A percentile compares a stretch with the other conserved stretches of the same genome.
These are phyloP conservation scores for Anastatica hierochuntica DNA, from an alignment of 345 rosid genomes.

Conservation along the genomic window DNA sequence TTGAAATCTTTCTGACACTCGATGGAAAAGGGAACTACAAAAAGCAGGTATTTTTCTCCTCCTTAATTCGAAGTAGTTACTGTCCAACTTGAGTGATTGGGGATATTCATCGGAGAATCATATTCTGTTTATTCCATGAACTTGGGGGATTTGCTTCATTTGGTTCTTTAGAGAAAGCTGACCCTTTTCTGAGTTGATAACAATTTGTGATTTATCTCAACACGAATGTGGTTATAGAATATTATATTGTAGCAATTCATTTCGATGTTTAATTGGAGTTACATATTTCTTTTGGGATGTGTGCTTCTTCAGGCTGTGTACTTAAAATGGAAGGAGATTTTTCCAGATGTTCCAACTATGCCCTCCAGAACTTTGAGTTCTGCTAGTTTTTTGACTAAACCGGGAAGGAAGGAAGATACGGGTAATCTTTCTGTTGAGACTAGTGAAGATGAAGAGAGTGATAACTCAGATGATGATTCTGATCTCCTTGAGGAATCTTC, in stretches of 20 bases:
- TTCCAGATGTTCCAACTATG: slow-evolving; percentile 36
- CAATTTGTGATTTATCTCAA: background rate
- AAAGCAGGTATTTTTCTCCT: slow-evolving; percentile 53
- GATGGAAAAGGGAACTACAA: slow-evolving; percentile 65
- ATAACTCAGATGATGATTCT: slow-evolving; percentile 55
- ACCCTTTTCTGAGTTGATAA: slow-evolving; percentile 3
- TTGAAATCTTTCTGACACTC: slow-evolving; percentile 68
- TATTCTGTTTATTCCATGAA: too few species aligned
- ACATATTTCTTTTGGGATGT: background rate
- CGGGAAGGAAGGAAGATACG: slow-evolving; percentile 45
- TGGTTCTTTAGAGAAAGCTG: background rate
- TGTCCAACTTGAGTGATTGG: background rate
- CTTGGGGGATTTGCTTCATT: too few species aligned
- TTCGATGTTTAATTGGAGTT: background rate
- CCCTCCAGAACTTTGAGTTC: slow-evolving; percentile 35
- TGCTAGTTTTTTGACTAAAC: slow-evolving; percentile 32
- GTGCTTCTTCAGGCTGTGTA: slow-evolving; percentile 61
- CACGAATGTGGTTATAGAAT: background rate
- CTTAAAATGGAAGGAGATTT: slow-evolving; percentile 46
- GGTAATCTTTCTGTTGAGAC: slow-evolving; percentile 40
- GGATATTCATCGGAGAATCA: background rate
- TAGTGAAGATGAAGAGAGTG: slow-evolving; percentile 54
- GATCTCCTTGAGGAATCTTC: slow-evolving; percentile 62
- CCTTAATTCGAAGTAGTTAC: background rate
- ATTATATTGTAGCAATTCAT: background rate